A percentile compares a stretch with the other conserved stretches of the same genome.
phyloP scores from a whole-genome alignment of 1,284 basidiomycete species.

The Athelia psychrophila region DNA sequence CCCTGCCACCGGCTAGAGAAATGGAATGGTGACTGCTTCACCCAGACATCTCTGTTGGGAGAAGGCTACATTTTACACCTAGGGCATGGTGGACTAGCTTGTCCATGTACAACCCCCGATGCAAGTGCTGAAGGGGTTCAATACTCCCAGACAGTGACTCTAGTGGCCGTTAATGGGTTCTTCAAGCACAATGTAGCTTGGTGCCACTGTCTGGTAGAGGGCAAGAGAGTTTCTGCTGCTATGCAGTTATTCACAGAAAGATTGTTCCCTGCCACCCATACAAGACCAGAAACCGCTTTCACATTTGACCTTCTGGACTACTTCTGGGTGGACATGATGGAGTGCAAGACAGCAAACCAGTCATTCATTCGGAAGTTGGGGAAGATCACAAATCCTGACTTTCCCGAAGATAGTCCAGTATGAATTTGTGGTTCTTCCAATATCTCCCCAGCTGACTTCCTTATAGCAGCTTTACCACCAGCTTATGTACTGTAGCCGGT shows the following conservation, averaged over 20 bases:
- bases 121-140: neutral
- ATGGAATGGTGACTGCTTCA: too few species aligned
- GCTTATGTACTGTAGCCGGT: conserved; percentile 5
- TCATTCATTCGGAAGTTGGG: neutral
- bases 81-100: too few species aligned
- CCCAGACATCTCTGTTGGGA: too few species aligned
- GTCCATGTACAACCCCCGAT: too few species aligned
- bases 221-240: neutral
- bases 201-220: neutral
- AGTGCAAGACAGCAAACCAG: neutral
- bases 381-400: neutral
- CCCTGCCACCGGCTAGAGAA: neutral
- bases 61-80: too few species aligned
- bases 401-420: neutral
- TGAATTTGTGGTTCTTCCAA: neutral
- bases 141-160: neutral
- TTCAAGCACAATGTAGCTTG: conserved; percentile 4
- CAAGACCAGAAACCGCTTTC: neutral
- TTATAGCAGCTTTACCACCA: conserved; percentile 6
- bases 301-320: neutral
- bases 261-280: neutral
- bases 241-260: neutral
- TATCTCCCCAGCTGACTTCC: neutral
- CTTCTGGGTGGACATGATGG: neutral
- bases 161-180: conserved; percentile 1